These are phyloP conservation scores for Haberlea rhodopensis DNA, from an alignment of 257 asterid species.

Conservation along the genomic window DNA sequence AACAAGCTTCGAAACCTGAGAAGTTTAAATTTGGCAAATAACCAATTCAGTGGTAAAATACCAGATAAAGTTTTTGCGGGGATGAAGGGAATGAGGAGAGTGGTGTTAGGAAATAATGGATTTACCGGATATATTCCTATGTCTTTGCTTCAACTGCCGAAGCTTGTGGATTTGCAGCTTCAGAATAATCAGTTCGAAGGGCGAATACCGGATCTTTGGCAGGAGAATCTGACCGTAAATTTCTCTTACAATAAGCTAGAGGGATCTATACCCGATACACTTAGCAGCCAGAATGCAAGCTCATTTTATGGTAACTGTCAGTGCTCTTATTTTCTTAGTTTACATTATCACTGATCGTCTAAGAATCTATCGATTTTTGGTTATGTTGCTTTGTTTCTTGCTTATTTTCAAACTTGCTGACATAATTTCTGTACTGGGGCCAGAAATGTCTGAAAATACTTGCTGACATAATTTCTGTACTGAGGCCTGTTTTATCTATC, in stretches of 20 bases:
- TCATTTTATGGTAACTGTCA: conserved; percentile 46
- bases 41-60: conserved; percentile 52
- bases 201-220: conserved; percentile 50
- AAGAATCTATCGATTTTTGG: neutral
- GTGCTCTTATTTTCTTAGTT: neutral
- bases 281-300: conserved; percentile 32
- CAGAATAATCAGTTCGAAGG: conserved; percentile 54
- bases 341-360: neutral
- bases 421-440: neutral
- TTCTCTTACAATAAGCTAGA: conserved; percentile 47
- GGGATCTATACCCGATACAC: conserved; percentile 44
- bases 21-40: conserved; percentile 47
- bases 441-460: neutral
- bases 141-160: conserved; percentile 47
- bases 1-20: conserved; percentile 43
- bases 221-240: conserved; percentile 39
- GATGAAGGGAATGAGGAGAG: conserved; percentile 44
- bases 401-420: neutral
- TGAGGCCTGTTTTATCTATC: conserved; percentile 13
- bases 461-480: neutral
- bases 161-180: conserved; percentile 46
- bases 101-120: conserved; percentile 40
- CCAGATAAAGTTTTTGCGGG: conserved; percentile 48
- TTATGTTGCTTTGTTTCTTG: neutral
- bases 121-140: conserved; percentile 49